Base-by-base conservation (phyloP, 305 asterid genomes). In the Fraxinus baroniana region DNA sequence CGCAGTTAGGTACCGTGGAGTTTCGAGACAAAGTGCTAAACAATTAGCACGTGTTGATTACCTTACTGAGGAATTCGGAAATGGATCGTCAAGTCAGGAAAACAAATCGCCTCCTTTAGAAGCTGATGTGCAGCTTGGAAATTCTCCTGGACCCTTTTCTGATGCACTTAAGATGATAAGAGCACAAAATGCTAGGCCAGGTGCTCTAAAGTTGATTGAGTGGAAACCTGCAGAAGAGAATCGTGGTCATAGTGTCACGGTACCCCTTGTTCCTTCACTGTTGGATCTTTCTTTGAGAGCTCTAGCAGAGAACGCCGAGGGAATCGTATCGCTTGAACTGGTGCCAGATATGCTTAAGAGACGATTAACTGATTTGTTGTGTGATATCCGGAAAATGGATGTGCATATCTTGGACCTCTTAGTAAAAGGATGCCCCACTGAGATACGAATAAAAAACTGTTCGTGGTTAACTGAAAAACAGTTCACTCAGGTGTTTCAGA, bases 381-480 rank as follows among this genome's bases (percentile, higher is more conserved):
- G 97, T 79, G 90, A 91, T 88, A 85, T 32, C 24, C 77, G 97
- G 64, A 89, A 84, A 83, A 93, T 95, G 93, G 86, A 87, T 52
- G 74, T 73, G 1, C 83, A 64, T 74, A 77, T 89, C 77, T 77
- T 95, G 84, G 78, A 90, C 64, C 92, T 92, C 81, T 87, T 95
- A 68, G 83, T 90, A 41, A 79, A 87, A 85, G 93, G 94, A 86
- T 85, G 90, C 71, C 97, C 98, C 74, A 90, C 92, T 68, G 93
- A 90, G 86, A 87, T 95, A 85, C 86, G 91, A 68, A 22, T 95
- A 74, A 93, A 92, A 85, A 91, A 93, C 77, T 89, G 91, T 84
- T 88, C 97, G 17, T 92, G 97, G 98, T 82, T 95, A 71, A 87
- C 91, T 64, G 98, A 93, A 37, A 73, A 86, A 18, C 89, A 88